A percentile compares a stretch with the other conserved stretches of the same genome.
These are phyloP conservation scores for Monosporascus cannonballus DNA, from an alignment of 2,329 filamentous ascomycete species.

Conservation along the genomic window DNA sequence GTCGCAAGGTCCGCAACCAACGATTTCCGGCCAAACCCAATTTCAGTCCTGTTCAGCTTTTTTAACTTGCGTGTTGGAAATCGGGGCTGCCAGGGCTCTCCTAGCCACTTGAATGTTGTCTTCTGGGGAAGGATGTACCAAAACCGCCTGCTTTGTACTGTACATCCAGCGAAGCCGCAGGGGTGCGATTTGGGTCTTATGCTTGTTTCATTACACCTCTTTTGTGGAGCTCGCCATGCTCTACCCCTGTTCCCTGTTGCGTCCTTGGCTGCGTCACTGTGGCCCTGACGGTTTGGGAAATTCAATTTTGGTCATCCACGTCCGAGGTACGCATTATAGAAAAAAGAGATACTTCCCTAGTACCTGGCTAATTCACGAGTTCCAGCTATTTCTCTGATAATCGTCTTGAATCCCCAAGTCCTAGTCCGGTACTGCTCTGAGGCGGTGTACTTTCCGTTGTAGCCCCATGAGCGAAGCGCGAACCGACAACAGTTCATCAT, in stretches of 20 bases:
- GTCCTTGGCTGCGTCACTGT: constrained; percentile 23
- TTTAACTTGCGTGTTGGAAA: background rate
- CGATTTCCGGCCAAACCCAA: background rate
- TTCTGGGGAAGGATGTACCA: background rate
- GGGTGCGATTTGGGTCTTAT: constrained; percentile 21
- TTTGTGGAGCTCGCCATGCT: constrained; percentile 13
- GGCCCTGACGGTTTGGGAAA: constrained; percentile 16
- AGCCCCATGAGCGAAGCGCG: background rate
- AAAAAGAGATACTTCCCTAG: constrained; percentile 5
- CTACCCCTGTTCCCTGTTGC: constrained; percentile 16
- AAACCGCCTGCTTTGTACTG: background rate
- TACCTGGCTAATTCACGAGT: constrained; percentile 12
- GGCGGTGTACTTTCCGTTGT: constrained; percentile 24
- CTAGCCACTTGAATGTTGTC: background rate
- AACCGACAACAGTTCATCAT: constrained; percentile 7
- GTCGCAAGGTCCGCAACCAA: background rate
- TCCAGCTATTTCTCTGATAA: background rate
- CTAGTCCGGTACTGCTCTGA: background rate
- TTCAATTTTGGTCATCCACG: constrained; percentile 25
- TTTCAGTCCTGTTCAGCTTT: background rate
- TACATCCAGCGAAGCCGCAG: constrained; percentile 16
- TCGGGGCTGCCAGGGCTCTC: background rate
- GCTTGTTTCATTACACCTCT: constrained; percentile 27
- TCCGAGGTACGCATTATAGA: no score
- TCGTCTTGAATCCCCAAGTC: background rate